Base-by-base conservation (phyloP, 352 stramenopile genomes). In the Pythium guiyangense region DNA sequence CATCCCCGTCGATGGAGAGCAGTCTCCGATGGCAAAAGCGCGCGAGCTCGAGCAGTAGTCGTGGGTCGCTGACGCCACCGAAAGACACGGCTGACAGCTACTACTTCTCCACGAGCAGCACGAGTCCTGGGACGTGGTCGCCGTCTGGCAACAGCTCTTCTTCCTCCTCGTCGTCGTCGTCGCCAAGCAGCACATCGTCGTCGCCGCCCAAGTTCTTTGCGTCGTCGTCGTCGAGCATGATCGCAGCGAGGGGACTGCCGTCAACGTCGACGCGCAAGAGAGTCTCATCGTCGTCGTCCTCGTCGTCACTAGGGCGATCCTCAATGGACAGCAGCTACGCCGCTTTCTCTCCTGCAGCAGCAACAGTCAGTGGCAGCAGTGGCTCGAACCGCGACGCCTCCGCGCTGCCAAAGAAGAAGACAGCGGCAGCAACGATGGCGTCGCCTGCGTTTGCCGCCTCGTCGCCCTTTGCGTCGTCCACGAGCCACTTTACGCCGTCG, bases 21-120 rank as follows among this genome's bases (percentile, higher is more conserved):
- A 14, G 17, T 22, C 40, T 76, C 56, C 69, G 69, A 26, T 85
- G 75, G 75, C 73, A 84, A 43, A 82, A 78, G 59, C 60, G 75
- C 35, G 45, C 55, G 20, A 54, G 47, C 47, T 47, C 46, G 26
- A 54, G 66, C 34, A 73, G 59, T 2, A 63, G 74, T 20, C 29
- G 67, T 52, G 12, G 49, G 5, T 2, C 9, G 6, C 18, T 47
- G 26, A 39, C 52, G n/a, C 25, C 11, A 26, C 43, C 40, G 35
- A 55, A 31, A 57, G 62, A 62, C 39, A 49, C 54, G 17, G 37
- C 35, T 10, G 26, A 37, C 14, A 14, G 45, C 5, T 48, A 43
- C 12, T 35, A 49, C 10, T 52, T 39, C 6, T 27, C 47, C 3
- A 66, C 57, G 39, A 34, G 39, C 6, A 37, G 31, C 31, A 37